Conservation (phyloP, 306 rosid genomes). For the Fagus crenata region DNA sequence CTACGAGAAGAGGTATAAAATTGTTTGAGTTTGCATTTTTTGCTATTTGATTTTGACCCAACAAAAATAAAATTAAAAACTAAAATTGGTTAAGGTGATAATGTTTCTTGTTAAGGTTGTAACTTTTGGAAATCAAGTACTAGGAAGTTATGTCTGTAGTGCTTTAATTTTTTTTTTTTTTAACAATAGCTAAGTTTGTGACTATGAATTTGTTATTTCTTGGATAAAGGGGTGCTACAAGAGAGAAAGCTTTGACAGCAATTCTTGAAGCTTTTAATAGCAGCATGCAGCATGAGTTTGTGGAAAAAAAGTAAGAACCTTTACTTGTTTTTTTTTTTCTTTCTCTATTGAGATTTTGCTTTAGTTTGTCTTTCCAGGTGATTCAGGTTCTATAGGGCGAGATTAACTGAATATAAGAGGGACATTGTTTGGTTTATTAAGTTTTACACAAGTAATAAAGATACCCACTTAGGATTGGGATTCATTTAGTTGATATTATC, state of each 20-base stretch:
- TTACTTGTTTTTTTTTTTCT: neutral
- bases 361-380: neutral
- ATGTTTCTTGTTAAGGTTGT: neutral
- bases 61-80: neutral
- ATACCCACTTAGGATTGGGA: neutral
- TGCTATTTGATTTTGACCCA: too few species aligned
- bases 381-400: neutral
- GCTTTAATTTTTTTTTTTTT: neutral
- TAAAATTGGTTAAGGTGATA: neutral
- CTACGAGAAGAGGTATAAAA: slow-evolving; percentile 73
- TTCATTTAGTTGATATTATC: neutral
- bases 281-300: slow-evolving; percentile 70
- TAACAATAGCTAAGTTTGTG: neutral
- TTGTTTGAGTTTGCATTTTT: neutral
- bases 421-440: neutral
- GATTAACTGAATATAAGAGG: neutral
- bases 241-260: slow-evolving; percentile 69
- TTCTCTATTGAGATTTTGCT: neutral
- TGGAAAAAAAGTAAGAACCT: slow-evolving; percentile 75
- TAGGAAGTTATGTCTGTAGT: neutral
- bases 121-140: neutral
- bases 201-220: neutral
- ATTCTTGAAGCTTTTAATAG: slow-evolving; percentile 67
- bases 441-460: neutral
- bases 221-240: slow-evolving; percentile 68